phyloP scores from a whole-genome alignment of 2,329 filamentous ascomycete species.

The Camptophora hylomeconis region DNA sequence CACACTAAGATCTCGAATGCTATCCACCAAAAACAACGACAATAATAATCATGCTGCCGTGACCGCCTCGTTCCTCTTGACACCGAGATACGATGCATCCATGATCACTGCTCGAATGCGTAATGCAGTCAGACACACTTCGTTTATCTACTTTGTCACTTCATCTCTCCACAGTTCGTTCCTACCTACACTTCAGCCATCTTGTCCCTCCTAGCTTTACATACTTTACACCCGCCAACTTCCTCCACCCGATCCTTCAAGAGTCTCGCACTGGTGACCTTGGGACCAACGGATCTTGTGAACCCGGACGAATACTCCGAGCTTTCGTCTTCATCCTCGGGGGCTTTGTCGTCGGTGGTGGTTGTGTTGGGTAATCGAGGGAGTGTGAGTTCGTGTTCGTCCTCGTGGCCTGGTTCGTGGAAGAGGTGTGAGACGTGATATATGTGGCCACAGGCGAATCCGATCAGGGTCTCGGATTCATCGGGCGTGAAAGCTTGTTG shows the following conservation, averaged over 20 bases:
- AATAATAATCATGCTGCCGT: too few species aligned
- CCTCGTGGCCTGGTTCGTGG: conserved; percentile 18
- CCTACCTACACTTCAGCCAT: conserved; percentile 13
- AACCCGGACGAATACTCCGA: conserved; percentile 17
- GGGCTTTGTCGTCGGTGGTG: conserved; percentile 1
- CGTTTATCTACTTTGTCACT: too few species aligned
- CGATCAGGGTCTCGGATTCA: conserved; percentile 46
- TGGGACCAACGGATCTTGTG: conserved; percentile 57
- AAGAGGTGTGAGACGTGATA: conserved; percentile 52
- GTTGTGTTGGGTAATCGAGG: too few species aligned
- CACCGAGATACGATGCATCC: too few species aligned
- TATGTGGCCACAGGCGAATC: conserved; percentile 56
- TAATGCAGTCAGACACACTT: too few species aligned
- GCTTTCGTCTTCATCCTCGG: conserved; percentile 14
- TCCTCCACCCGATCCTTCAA: conserved; percentile 56
- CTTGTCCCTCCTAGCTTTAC: conserved; percentile 10
- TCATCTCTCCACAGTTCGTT: conserved; percentile 10
- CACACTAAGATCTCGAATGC: too few species aligned
- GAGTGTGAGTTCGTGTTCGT: conserved; percentile 18
- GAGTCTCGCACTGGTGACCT: conserved; percentile 74
- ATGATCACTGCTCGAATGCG: too few species aligned
- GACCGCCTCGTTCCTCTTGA: too few species aligned
- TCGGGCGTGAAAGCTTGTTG: conserved; percentile 9
- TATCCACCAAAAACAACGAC: too few species aligned
- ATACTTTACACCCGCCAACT: conserved; percentile 20